phyloP scores from a whole-genome alignment of 805 yeast genomes.

The Millerozyma acaciae region DNA sequence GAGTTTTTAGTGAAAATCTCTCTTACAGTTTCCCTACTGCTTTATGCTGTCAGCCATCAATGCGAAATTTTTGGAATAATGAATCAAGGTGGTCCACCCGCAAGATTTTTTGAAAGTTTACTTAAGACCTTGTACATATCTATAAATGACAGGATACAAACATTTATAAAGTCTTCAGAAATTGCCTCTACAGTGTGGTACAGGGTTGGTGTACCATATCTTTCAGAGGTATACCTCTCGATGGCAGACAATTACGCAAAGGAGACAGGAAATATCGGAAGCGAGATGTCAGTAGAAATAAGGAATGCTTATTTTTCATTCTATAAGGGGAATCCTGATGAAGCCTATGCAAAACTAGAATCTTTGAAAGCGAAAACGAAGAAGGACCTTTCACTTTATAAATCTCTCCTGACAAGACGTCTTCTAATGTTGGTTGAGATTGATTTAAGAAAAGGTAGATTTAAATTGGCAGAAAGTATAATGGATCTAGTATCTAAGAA shows the following conservation, averaged over 20 bases:
- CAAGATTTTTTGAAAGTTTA: conserved; percentile 49
- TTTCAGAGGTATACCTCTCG: conserved; percentile 46
- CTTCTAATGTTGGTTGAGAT: conserved; percentile 35
- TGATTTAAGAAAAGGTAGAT: conserved; percentile 37
- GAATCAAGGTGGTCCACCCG: conserved; percentile 47
- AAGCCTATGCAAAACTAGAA: conserved; percentile 33
- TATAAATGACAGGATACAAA: conserved; percentile 41
- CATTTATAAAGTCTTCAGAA: conserved; percentile 46
- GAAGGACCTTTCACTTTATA: conserved; percentile 36
- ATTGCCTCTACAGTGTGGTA: conserved; percentile 47
- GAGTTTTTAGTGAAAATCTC: conserved; percentile 57
- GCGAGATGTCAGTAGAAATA: conserved; percentile 34
- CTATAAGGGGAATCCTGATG: conserved; percentile 38
- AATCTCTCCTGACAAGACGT: conserved; percentile 38
- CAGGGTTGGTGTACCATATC: conserved; percentile 45
- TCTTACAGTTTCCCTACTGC: conserved; percentile 42
- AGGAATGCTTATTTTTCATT: conserved; percentile 37
- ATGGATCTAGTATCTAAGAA: conserved; percentile 27
- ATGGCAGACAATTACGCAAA: conserved; percentile 42
- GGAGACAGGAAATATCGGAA: conserved; percentile 27
- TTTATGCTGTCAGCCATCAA: conserved; percentile 61
- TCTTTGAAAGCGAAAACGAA: conserved; percentile 19
- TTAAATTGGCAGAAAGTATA: conserved; percentile 29
- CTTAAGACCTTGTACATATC: conserved; percentile 55
- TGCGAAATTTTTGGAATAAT: conserved; percentile 57